Base-by-base conservation (phyloP, 1,284 basidiomycete species). In the Trichosporon asahii region DNA sequence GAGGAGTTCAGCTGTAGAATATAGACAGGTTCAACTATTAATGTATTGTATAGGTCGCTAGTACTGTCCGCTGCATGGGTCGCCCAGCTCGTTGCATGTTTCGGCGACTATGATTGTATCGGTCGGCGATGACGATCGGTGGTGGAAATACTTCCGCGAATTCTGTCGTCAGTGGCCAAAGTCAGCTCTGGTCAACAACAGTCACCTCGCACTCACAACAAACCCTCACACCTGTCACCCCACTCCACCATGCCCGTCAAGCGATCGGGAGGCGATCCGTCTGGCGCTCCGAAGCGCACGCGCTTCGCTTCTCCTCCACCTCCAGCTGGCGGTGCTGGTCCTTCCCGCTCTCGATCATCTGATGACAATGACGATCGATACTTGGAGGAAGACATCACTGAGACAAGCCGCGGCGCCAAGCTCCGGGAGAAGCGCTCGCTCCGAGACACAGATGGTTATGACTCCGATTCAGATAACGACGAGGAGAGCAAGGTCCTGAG, bases 401-500 rank as follows among this genome's bases (percentile, higher is more conserved):
- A 80, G 68, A 69, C 76, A 23, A 76, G 69, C 23, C 73, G 75
- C n/a, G 53, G 64, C 15, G 73, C 74, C 3, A 89, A 53, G 88
- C 91, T 78, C 85, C 92, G 79, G 88, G 90, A 67, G 87, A 89
- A 82, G 88, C 90, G 68, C 85, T 88, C 75, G 7, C 88, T 95
- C 68, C 91, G 90, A 78, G 82, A 85, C 67, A 91, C 88, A 29
- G 93, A 93, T 67, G 95, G 95, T 3, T 98, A 97, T 80, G 94
- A 94, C 5, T 94, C 93, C 0, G 95, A 98, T 82, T 95, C 93
- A 1, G 94, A 90, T 67, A 92, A 94, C 77, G 72, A 73, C 11
- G 93, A 92, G 7, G 94, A 95, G 79, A 91, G 92, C 23, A 93
- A 95, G 37, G 93, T 94, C 15, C 86, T 86, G 23, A 91, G 90